Evolutionary conservation across 768 basidiomycete genomes (phyloP).

Genomic region (Tubosaeta sp.): DNA sequence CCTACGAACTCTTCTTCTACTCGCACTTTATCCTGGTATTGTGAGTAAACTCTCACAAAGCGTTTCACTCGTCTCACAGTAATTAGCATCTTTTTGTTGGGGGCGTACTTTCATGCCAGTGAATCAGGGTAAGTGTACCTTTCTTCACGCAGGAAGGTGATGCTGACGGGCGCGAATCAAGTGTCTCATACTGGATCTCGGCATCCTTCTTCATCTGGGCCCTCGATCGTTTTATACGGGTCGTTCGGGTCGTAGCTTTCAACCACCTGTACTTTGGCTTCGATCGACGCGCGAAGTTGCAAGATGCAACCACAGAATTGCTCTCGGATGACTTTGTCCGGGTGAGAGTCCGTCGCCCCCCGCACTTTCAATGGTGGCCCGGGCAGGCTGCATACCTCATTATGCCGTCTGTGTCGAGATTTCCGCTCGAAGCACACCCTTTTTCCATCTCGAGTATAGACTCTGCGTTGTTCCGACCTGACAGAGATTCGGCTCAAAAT

Average conservation of each 20-base stretch:
- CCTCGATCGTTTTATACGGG: slow-evolving; percentile 48
- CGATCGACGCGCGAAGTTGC: slow-evolving; percentile 17
- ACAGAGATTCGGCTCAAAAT: neutral
- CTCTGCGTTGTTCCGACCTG: slow-evolving; percentile 14
- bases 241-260: slow-evolving; percentile 39
- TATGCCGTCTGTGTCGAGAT: slow-evolving; percentile 42
- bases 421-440: slow-evolving; percentile 54
- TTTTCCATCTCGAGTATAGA: slow-evolving; percentile 56
- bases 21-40: slow-evolving; percentile 42
- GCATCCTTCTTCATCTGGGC: slow-evolving; percentile 31
- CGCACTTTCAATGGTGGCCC: slow-evolving; percentile 47
- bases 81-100: slow-evolving; percentile 32
- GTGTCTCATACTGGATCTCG: slow-evolving; percentile 28
- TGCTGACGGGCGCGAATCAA: neutral
- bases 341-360: slow-evolving; percentile 40
- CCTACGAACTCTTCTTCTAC: slow-evolving; percentile 52
- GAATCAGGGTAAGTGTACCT: slow-evolving; percentile 11
- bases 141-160: neutral
- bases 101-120: slow-evolving; percentile 39
- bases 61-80: slow-evolving; percentile 3
- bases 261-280: slow-evolving; percentile 41
- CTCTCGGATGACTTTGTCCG: slow-evolving; percentile 46
- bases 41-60: slow-evolving; percentile 24
- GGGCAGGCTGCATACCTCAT: slow-evolving; percentile 54
- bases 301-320: slow-evolving; percentile 39